These are phyloP conservation scores for Chalciporus sp. DNA, from an alignment of 1,284 basidiomycete species.

Conservation along the genomic window DNA sequence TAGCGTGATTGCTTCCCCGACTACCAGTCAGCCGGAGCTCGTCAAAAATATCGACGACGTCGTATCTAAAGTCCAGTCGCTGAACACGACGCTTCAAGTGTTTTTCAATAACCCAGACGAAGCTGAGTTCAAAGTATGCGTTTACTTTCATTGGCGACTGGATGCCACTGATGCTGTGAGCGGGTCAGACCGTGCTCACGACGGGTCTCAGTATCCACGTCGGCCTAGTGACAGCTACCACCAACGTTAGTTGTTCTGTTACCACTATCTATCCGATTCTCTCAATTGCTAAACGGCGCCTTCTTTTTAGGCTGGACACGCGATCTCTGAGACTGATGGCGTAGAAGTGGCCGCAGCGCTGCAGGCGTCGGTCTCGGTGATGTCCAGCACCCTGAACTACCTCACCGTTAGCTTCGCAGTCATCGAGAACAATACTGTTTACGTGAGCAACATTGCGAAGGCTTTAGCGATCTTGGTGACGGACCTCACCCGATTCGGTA, in stretches of 20 bases:
- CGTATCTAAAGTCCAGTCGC: background rate
- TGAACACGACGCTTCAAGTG: background rate
- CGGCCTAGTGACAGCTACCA: background rate
- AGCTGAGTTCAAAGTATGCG: background rate
- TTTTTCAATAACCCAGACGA: background rate
- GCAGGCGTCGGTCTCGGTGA: too few species aligned
- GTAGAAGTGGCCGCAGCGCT: too few species aligned
- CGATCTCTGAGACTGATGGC: too few species aligned
- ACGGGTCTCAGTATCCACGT: background rate
- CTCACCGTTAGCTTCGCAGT: too few species aligned
- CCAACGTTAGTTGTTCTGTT: background rate
- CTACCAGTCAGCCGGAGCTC: background rate
- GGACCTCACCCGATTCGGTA: too few species aligned
- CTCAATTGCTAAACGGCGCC: background rate
- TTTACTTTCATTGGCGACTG: background rate
- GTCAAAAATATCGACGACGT: background rate
- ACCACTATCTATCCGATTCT: background rate
- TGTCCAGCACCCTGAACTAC: too few species aligned
- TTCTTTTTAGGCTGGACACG: too few species aligned
- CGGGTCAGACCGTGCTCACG: background rate
- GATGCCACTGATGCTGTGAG: background rate
- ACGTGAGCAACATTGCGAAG: too few species aligned
- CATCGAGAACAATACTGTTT: too few species aligned
- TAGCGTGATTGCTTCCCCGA: too few species aligned
- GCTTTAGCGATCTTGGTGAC: too few species aligned